These are phyloP conservation scores for Metschnikowia corniflorae DNA, from an alignment of 805 yeast genomes.

Conservation along the genomic window DNA sequence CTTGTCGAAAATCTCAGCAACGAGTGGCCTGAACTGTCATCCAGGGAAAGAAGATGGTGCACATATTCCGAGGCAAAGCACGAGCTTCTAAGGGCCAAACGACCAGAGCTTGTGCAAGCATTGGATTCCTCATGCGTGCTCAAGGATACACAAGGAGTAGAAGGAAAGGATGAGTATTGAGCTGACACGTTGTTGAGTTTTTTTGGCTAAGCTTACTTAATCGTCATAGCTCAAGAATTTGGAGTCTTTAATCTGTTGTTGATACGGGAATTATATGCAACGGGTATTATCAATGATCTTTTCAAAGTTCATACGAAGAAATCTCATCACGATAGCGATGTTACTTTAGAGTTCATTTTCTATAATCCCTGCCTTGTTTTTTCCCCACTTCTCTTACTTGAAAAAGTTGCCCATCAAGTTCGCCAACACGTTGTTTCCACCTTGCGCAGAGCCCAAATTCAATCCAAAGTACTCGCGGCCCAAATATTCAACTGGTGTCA, in stretches of 20 bases:
- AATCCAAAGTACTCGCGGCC: conserved; percentile 65
- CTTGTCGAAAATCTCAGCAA: conserved; percentile 49
- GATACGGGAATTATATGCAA: too few relatives aligned
- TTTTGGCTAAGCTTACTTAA: too few relatives aligned
- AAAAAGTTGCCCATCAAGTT: conserved; percentile 63
- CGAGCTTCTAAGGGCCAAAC: conserved; percentile 51
- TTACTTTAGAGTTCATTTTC: too few relatives aligned
- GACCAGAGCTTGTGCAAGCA: conserved; percentile 68
- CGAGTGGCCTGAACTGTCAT: conserved; percentile 71
- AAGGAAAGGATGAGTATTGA: conserved; percentile 10
- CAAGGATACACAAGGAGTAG: conserved; percentile 26
- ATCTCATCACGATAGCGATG: too few relatives aligned
- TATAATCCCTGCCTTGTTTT: too few relatives aligned
- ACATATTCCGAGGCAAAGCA: conserved; percentile 61
- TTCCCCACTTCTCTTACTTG: conserved; percentile 20
- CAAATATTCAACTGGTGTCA: conserved; percentile 48
- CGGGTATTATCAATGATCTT: too few relatives aligned
- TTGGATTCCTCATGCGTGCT: conserved; percentile 52
- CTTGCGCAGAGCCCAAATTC: conserved; percentile 36
- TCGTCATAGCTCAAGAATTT: too few relatives aligned
- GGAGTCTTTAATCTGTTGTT: too few relatives aligned
- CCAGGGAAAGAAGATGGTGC: conserved; percentile 74
- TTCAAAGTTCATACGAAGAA: too few relatives aligned
- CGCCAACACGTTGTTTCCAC: conserved; percentile 43
- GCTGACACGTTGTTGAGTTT: too few relatives aligned